Evolutionary conservation across 441 rosid genomes (phyloP).

Genomic region (Arabidopsis hybrid): DNA sequence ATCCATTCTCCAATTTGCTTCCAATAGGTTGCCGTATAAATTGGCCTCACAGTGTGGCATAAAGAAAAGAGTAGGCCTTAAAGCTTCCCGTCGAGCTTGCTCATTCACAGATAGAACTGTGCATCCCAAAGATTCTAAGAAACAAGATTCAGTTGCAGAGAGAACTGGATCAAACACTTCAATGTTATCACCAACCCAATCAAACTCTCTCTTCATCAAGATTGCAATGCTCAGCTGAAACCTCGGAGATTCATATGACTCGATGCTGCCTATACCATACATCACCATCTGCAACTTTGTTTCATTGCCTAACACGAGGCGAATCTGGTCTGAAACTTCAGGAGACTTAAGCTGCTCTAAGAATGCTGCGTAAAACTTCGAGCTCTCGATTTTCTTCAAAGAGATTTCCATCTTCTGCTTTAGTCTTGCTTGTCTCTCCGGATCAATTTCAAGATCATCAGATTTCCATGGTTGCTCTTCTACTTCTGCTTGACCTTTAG

Average conservation of each 20-base stretch:
- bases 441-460: slow-evolving; percentile 54
- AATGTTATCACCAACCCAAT: slow-evolving; percentile 68
- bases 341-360: slow-evolving; percentile 65
- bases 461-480: slow-evolving; percentile 60
- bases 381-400: slow-evolving; percentile 56
- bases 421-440: slow-evolving; percentile 56
- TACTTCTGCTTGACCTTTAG: slow-evolving; percentile 43
- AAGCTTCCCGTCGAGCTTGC: slow-evolving; percentile 68
- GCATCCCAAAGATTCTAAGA: slow-evolving; percentile 71
- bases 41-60: slow-evolving; percentile 93
- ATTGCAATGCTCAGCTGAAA: slow-evolving; percentile 77
- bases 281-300: slow-evolving; percentile 64
- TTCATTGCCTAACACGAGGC: slow-evolving; percentile 62
- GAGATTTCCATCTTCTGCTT: slow-evolving; percentile 59
- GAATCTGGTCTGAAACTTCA: slow-evolving; percentile 49
- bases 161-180: slow-evolving; percentile 87
- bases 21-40: slow-evolving; percentile 70
- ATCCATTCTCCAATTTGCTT: slow-evolving; percentile 65
- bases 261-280: slow-evolving; percentile 89
- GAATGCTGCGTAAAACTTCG: slow-evolving; percentile 59
- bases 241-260: slow-evolving; percentile 74
- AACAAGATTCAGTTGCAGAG: slow-evolving; percentile 65
- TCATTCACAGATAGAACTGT: slow-evolving; percentile 69
- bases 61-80: slow-evolving; percentile 66
- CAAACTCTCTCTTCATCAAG: slow-evolving; percentile 69